phyloP scores from a whole-genome alignment of 305 asterid species.

The Fraxinus nigra region DNA sequence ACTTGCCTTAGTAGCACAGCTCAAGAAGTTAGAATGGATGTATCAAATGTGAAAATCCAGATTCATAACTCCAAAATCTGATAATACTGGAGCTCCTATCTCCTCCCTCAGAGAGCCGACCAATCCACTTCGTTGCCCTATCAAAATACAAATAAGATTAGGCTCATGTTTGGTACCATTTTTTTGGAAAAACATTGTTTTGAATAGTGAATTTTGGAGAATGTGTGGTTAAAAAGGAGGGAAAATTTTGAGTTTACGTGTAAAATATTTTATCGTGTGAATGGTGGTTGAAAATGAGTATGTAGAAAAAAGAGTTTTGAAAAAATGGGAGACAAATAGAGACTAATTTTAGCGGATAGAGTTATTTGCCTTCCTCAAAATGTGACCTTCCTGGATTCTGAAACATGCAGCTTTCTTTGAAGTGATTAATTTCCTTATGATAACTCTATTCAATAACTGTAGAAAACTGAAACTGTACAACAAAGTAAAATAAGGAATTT shows the following conservation, averaged over 20 bases:
- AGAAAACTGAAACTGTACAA: neutral
- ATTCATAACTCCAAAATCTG: neutral
- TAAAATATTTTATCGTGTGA: neutral
- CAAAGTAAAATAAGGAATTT: neutral
- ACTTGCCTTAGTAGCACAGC: neutral
- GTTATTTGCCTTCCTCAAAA: neutral
- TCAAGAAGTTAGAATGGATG: neutral
- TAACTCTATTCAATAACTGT: neutral
- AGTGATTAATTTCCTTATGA: neutral
- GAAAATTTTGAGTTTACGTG: neutral
- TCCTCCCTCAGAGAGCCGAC: neutral
- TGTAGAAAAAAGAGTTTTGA: too few relatives aligned
- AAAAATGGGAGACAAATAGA: neutral
- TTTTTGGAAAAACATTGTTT: neutral
- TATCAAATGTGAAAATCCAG: neutral
- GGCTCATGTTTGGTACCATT: neutral
- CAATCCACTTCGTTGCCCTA: neutral
- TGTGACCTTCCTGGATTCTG: neutral
- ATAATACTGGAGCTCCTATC: neutral
- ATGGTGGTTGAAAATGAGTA: neutral
- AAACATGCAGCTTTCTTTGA: neutral
- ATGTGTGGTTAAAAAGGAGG: neutral
- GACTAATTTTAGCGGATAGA: neutral
- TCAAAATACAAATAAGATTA: neutral
- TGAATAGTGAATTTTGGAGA: neutral